Conservation (phyloP, 805 yeast genomes). For the Danielia oregonensis region DNA sequence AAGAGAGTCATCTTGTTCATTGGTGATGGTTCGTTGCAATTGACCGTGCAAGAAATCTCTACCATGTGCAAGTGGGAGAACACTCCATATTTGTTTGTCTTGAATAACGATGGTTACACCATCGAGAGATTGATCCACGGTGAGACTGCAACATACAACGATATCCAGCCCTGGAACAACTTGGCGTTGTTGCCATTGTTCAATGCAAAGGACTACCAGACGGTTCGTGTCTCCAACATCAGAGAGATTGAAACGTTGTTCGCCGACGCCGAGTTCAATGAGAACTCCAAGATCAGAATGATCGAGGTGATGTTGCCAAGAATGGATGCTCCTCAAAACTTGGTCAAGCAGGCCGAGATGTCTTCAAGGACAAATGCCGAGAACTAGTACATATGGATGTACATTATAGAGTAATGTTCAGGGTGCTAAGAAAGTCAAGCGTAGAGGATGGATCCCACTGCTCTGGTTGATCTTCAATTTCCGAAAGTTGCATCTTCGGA, state of each 20-base stretch:
- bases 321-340: slow-evolving; percentile 37
- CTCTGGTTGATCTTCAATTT: too few species aligned
- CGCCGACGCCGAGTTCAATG: slow-evolving; percentile 23
- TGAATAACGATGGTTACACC: slow-evolving; percentile 39
- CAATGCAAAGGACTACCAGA: slow-evolving; percentile 27
- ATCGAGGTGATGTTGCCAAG: slow-evolving; percentile 33
- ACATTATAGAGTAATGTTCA: too few species aligned
- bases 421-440: too few species aligned
- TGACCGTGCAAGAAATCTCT: slow-evolving; percentile 39
- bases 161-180: slow-evolving; percentile 39
- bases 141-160: slow-evolving; percentile 32
- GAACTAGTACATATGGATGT: slow-evolving; percentile 5
- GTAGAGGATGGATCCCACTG: too few species aligned
- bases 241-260: slow-evolving; percentile 26
- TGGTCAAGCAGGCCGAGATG: slow-evolving; percentile 34
- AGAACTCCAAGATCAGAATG: slow-evolving; percentile 30
- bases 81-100: slow-evolving; percentile 35
- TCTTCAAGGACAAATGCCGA: slow-evolving; percentile 25
- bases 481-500: too few species aligned
- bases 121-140: slow-evolving; percentile 41
- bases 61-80: slow-evolving; percentile 34
- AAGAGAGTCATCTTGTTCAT: slow-evolving; percentile 37
- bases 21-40: slow-evolving; percentile 42
- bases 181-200: slow-evolving; percentile 29
- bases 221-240: slow-evolving; percentile 22